Base-by-base conservation (phyloP, 129 eudicot genomes). In the Chrysanthemum lavandulifolium region DNA sequence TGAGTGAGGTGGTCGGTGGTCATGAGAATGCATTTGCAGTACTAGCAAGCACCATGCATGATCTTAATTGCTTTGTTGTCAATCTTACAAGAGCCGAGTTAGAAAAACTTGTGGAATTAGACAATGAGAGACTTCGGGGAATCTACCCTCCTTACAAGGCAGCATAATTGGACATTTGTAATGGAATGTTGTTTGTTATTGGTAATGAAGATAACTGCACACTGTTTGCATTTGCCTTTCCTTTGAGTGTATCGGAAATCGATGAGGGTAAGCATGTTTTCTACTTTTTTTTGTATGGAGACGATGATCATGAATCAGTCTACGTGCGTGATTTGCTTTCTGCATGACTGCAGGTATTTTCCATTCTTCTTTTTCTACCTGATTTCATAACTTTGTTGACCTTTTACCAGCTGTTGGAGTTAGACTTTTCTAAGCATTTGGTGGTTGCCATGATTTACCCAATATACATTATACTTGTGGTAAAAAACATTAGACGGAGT, bases 81-180 rank as follows among this genome's bases (percentile, higher is more conserved):
- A 70, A 36, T 40, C 76, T 77, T 61, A 77, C 81, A 19, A 61
- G 76, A 40, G 1, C 19, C 10, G 76, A 77, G 71, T 77, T 77
- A 16, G 76, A 77, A 16, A 77, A 69, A 61, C 75, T 77, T 61
- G 81, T 77, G 66, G 72, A 77, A 70, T 36, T 36, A 64, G 81
- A 77, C 71, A 57, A 77, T 55, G 59, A 77, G 9, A 18, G 52
- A 25, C 40, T 77, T 70, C 65, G 81, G 66, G 81, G 81, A 62
- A 77, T 77, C 19, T 77, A 77, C 55, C 81, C 81, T 40, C 81
- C 81, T 48, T 77, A 77, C 61, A 77, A 77, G 43, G 71, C 81
- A 2, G 19, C 63, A 29, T 77, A 71, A 70, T 61, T n/a, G 11
- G 9, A 21, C 43, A 31, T 47, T 15, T 18, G 19, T 31, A 16